Base-by-base conservation (phyloP, 139 green algal genomes). In the Raphidocelis subcapitata region DNA sequence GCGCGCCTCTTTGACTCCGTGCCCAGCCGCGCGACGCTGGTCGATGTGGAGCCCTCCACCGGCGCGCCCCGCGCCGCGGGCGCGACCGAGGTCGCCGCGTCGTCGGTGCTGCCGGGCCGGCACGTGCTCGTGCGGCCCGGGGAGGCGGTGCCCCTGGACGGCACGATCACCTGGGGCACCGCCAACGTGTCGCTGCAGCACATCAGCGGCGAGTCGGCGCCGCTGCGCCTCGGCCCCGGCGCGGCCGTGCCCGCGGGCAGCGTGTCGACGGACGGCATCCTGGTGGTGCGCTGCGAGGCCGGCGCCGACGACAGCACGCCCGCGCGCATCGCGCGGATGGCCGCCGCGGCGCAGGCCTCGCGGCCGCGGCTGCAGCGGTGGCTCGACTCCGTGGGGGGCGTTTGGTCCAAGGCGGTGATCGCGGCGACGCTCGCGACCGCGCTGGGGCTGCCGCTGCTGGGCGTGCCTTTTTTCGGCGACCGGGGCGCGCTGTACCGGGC, bases 121-220 rank as follows among this genome's bases (percentile, higher is more conserved):
- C 67, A 82, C 24, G 86, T 94, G 69, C 83, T 95, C 46, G 88
- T 96, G 21, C 89, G 87, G 31, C 81, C 91, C 1, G 92, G 92
- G 1, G 82, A 94, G 77, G 76, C 91, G 74, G 87, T 97, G 24
- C 87, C 92, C 0, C 65, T 97, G 54, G 92, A 97, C 74, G 92
- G 92, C 5, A 32, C 59, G 1, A 75, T 97, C 16, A 80, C 92
- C 37, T 86, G 85, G 70, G 92, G 92, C 28, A 69, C 77, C 1
- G 87, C 89, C 31, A 75, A 81, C 55, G 84, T 97, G 41, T 88
- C 76, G 41, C 69, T 80, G 20, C 81, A 90, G 63, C 91, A 95
- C 83, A 94, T 97, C 73, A 92, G 80, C 23, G 92, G 92, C 12
- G 92, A 97, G 80, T 70, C 77, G 1, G 26, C 74, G 67, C 86